Evolutionary conservation across 2,329 filamentous ascomycete species (phyloP).

Genomic region (Alternaria solani): DNA sequence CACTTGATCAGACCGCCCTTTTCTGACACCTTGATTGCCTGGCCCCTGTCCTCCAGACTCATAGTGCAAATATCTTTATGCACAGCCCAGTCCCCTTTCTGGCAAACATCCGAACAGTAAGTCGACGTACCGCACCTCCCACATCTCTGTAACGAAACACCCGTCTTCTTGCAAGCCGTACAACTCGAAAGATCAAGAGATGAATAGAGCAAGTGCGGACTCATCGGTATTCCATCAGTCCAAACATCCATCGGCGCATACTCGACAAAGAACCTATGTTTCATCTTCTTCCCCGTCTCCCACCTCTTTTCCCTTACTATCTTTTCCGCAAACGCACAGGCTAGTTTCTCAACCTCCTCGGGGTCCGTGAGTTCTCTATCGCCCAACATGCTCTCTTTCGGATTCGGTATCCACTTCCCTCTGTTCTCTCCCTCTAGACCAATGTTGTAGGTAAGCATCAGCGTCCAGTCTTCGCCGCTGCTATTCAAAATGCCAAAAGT

Average conservation of each 20-base stretch:
- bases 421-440: background rate
- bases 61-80: slow-evolving; percentile 34
- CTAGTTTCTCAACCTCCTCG: slow-evolving; percentile 19
- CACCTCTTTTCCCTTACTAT: slow-evolving; percentile 18
- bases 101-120: slow-evolving; percentile 30
- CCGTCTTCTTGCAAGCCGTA: slow-evolving; percentile 19
- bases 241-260: slow-evolving; percentile 39
- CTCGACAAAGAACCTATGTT: slow-evolving; percentile 30
- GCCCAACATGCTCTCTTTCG: slow-evolving; percentile 32
- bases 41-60: slow-evolving; percentile 31
- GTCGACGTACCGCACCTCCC: slow-evolving; percentile 34
- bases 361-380: slow-evolving; percentile 22
- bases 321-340: slow-evolving; percentile 1
- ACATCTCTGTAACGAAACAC: slow-evolving; percentile 23
- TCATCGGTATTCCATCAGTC: slow-evolving; percentile 35
- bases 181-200: slow-evolving; percentile 20
- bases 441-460: slow-evolving; percentile 35
- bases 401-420: slow-evolving; percentile 30
- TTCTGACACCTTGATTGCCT: slow-evolving; percentile 27
- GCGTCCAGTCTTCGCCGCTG: slow-evolving; percentile 26
- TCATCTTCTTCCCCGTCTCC: slow-evolving; percentile 26
- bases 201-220: slow-evolving; percentile 32
- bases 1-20: slow-evolving; percentile 33
- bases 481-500: slow-evolving; percentile 32
- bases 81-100: slow-evolving; percentile 32